phyloP scores from a whole-genome alignment of 495 filamentous ascomycete genomes.

The Astrocystis sublimbata region DNA sequence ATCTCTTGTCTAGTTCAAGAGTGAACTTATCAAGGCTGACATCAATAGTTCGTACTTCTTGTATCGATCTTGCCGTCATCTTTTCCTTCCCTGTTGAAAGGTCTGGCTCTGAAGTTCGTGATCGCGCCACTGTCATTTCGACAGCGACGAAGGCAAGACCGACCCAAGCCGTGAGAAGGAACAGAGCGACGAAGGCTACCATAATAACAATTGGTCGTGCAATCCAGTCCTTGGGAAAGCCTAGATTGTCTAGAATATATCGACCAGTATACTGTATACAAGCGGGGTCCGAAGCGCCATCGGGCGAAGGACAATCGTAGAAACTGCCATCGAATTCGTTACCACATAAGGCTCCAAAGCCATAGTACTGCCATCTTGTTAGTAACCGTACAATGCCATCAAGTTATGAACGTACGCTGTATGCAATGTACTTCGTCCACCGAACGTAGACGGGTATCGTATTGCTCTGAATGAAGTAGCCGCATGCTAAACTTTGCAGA shows the following conservation, averaged over 20 bases:
- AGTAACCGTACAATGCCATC: neutral
- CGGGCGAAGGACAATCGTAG: constrained; percentile 64
- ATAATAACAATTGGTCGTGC: constrained; percentile 62
- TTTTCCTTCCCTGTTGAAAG: constrained; percentile 62
- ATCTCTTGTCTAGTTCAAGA: constrained; percentile 62
- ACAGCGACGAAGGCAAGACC: neutral
- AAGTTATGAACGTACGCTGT: constrained; percentile 40
- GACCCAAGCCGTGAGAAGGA: neutral
- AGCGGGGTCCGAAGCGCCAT: constrained; percentile 58
- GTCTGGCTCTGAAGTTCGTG: constrained; percentile 54
- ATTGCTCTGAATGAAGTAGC: constrained; percentile 69
- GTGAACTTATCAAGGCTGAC: constrained; percentile 62
- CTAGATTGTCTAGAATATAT: constrained; percentile 66
- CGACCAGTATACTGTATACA: constrained; percentile 67
- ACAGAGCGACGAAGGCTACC: constrained; percentile 33
- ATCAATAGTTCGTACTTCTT: constrained; percentile 57
- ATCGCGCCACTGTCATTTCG: constrained; percentile 45
- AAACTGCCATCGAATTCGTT: constrained; percentile 70
- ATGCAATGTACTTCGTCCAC: constrained; percentile 67
- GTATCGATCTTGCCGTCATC: constrained; percentile 49
- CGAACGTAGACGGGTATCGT: constrained; percentile 72
- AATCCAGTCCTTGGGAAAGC: constrained; percentile 63
- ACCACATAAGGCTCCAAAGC: constrained; percentile 62
- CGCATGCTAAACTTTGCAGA: constrained; percentile 68
- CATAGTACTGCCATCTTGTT: constrained; percentile 56